phyloP scores from a whole-genome alignment of 805 yeast species.

The Candida vaughaniae region DNA sequence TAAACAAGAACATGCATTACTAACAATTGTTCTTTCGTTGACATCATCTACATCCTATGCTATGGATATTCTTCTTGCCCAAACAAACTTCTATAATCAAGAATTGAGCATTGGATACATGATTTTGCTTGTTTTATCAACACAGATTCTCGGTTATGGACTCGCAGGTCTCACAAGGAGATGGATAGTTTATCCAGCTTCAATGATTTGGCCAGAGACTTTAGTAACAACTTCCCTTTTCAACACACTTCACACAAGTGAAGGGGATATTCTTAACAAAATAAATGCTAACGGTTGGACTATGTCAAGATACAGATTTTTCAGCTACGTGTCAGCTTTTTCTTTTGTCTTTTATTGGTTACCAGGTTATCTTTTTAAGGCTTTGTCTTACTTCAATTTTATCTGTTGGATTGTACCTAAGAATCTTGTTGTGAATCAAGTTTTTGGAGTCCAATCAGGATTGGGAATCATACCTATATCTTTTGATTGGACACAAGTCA shows the following conservation, averaged over 20 bases:
- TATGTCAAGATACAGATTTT: conserved; percentile 6
- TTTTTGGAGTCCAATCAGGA: conserved; percentile 61
- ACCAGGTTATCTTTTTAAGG: conserved; percentile 58
- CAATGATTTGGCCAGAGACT: conserved; percentile 69
- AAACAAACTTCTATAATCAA: conserved; percentile 41
- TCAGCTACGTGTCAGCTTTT: conserved; percentile 8
- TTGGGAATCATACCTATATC: conserved; percentile 61
- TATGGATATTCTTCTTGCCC: conserved; percentile 53
- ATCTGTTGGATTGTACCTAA: conserved; percentile 61
- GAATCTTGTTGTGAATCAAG: conserved; percentile 55
- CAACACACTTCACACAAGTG: conserved; percentile 3
- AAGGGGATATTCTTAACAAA: neutral
- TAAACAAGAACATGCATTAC: conserved; percentile 17
- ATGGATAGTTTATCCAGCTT: conserved; percentile 57
- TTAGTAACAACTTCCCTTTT: conserved; percentile 42
- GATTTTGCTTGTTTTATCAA: conserved; percentile 30
- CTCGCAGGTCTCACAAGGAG: conserved; percentile 60
- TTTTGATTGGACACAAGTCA: conserved; percentile 29
- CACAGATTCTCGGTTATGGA: conserved; percentile 65
- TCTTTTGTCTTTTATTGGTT: conserved; percentile 54
- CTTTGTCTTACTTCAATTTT: conserved; percentile 58
- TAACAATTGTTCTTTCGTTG: conserved; percentile 12
- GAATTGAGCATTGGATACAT: conserved; percentile 19
- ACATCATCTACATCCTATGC: conserved; percentile 36
- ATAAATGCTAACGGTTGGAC: conserved; percentile 4